Evolutionary conservation across 257 asterid genomes (phyloP).

Genomic region (Vinca minor): DNA sequence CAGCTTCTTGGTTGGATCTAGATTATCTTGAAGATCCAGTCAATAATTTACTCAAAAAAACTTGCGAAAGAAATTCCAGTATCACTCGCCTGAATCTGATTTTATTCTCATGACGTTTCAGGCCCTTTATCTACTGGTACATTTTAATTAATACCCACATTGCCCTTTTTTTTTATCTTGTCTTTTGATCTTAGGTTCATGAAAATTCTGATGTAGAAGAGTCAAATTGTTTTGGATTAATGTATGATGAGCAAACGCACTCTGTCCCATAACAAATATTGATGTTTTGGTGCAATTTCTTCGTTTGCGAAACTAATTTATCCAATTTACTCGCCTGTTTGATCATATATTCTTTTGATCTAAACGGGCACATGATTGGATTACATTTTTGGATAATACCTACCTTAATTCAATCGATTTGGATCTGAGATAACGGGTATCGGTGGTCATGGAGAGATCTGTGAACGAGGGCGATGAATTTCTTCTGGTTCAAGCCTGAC

Average conservation of each 20-base stretch:
- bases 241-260: slow-evolving; percentile 33
- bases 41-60: slow-evolving; percentile 23
- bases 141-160: background rate
- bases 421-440: no score
- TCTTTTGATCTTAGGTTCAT: no score
- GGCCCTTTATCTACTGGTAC: slow-evolving; percentile 33
- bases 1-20: slow-evolving; percentile 64
- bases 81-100: slow-evolving; percentile 38
- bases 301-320: slow-evolving; percentile 23
- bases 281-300: slow-evolving; percentile 39
- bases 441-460: no score
- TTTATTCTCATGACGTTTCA: slow-evolving; percentile 16
- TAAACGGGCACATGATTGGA: slow-evolving; percentile 28
- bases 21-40: slow-evolving; percentile 24
- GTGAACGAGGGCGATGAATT: no score
- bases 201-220: no score
- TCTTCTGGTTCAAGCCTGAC: no score
- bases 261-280: slow-evolving; percentile 27
- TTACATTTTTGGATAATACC: no score
- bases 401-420: no score
- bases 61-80: slow-evolving; percentile 49
- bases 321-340: slow-evolving; percentile 21
- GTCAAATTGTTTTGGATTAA: no score
- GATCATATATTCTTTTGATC: slow-evolving; percentile 13
- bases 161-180: background rate